phyloP scores from a whole-genome alignment of 345 rosid genomes.

The Jatropha curcas region DNA sequence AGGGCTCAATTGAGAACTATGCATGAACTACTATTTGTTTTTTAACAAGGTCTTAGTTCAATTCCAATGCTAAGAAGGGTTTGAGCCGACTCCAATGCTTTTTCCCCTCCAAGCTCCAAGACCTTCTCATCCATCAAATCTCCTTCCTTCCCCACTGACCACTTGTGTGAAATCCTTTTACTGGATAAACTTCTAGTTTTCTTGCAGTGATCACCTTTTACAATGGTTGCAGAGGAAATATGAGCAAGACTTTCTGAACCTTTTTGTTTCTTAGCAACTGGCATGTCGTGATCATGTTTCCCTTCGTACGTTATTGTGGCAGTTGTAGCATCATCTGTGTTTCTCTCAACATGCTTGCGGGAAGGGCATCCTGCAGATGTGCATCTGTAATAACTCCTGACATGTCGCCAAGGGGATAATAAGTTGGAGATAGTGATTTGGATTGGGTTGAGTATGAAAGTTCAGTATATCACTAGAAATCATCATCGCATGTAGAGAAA shows the following conservation, averaged over 20 bases:
- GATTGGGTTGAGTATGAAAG: background rate
- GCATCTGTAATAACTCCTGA: slow-evolving; percentile 38
- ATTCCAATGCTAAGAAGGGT: slow-evolving; percentile 29
- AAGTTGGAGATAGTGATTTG: background rate
- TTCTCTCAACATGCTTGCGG: slow-evolving; percentile 31
- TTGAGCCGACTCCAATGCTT: slow-evolving; percentile 30
- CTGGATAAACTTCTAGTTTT: slow-evolving; percentile 4
- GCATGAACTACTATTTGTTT: background rate
- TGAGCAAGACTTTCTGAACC: slow-evolving; percentile 1
- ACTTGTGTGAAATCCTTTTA: background rate
- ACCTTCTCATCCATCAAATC: slow-evolving; percentile 24
- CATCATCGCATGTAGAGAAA: background rate
- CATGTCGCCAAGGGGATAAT: background rate
- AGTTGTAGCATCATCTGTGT: slow-evolving; percentile 6
- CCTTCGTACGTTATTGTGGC: slow-evolving; percentile 21
- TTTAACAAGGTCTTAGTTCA: slow-evolving; percentile 6
- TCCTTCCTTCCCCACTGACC: slow-evolving; percentile 1
- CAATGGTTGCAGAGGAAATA: background rate
- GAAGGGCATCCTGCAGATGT: slow-evolving; percentile 31
- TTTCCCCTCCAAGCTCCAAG: slow-evolving; percentile 30
- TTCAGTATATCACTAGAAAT: background rate
- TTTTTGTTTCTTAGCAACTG: slow-evolving; percentile 17
- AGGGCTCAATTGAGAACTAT: background rate
- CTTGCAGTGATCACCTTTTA: background rate
- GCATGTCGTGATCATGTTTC: slow-evolving; percentile 30